Evolutionary conservation across 2,329 filamentous ascomycete species (phyloP), one percentile per base, ranked within the genome.

Genomic region (Furcasterigmium furcatum): DNA sequence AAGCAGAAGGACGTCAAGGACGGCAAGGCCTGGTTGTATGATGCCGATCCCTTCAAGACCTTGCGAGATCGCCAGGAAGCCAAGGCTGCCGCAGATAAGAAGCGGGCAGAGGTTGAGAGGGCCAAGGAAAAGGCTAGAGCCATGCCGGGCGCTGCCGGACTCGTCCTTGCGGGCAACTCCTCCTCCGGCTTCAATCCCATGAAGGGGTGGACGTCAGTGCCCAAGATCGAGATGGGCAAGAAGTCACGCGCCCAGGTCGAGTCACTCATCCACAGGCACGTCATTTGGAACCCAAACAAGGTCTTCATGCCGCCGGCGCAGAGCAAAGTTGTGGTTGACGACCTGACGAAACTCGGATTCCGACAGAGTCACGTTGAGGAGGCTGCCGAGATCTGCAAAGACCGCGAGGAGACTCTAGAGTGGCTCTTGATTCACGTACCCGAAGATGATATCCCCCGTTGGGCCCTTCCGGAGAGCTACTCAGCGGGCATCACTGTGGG

Each of bases 391-490:
- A 83, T 91, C 57, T 96, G 91, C 70, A 95, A 92, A 64, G 91
- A 96, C 61, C 79, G 87, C 24, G 91, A 96, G 62, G 94, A 99
- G 67, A 85, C 90, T 14, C 76, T 99, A 3, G 92, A 97, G 63
- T 99, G 94, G 94, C 77, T 99, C 14, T 77, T 99, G 41, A 91
- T 97, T 43, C 92, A 99, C 65, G 91, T 99, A 3, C 94, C 94
- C 1, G 94, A 99, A 61, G 94, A 99, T 61, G 94, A 97, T 58
- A 71, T 97, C n/a, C 94, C 94, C 1, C 74, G 80, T 7, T 97
- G 92, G 91, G 89, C 89, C 55, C 71, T 99, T 35, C 94, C 94
- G 0, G 91, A 95, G 66, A 88, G 85, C 50, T 99, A 99, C 63
- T 84, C 88, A 10, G 92, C 91, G 22, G 94, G 94, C 19, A 85